Conservation (phyloP, 2,329 filamentous ascomycete genomes). For the Paraphoma sp. region DNA sequence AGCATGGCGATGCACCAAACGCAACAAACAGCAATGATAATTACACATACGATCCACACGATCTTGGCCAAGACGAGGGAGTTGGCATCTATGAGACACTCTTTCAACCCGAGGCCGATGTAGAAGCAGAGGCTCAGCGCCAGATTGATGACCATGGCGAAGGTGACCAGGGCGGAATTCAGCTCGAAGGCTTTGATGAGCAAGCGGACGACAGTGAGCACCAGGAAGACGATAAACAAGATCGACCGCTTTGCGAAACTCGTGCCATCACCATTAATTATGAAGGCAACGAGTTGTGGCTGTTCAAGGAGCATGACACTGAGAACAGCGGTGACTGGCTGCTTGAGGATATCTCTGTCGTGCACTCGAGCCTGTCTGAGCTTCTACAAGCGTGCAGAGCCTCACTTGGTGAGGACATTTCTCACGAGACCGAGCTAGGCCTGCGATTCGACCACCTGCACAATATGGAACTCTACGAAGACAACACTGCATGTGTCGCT, state of each 20-base stretch:
- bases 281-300: conserved; percentile 36
- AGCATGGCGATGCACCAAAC: not conserved
- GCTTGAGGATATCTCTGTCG: conserved; percentile 31
- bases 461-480: conserved; percentile 40
- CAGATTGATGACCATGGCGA: conserved; percentile 6
- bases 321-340: conserved; percentile 41
- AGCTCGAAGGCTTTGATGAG: conserved; percentile 14
- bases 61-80: not conserved
- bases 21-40: not conserved
- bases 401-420: conserved; percentile 62
- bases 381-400: conserved; percentile 64
- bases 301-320: conserved; percentile 39
- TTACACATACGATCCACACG: not conserved
- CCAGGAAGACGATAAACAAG: conserved; percentile 7
- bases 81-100: not conserved
- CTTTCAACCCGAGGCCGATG: not conserved
- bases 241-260: conserved; percentile 15
- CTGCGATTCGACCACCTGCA: conserved; percentile 51
- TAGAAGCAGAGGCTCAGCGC: not conserved
- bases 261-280: conserved; percentile 38
- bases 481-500: conserved; percentile 38
- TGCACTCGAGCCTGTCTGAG: conserved; percentile 51
- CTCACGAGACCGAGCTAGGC: conserved; percentile 59
- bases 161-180: conserved; percentile 19
- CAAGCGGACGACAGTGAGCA: conserved; percentile 10